These are phyloP conservation scores for Lumnitzera littorea DNA, from an alignment of 345 rosid species.

Conservation along the genomic window DNA sequence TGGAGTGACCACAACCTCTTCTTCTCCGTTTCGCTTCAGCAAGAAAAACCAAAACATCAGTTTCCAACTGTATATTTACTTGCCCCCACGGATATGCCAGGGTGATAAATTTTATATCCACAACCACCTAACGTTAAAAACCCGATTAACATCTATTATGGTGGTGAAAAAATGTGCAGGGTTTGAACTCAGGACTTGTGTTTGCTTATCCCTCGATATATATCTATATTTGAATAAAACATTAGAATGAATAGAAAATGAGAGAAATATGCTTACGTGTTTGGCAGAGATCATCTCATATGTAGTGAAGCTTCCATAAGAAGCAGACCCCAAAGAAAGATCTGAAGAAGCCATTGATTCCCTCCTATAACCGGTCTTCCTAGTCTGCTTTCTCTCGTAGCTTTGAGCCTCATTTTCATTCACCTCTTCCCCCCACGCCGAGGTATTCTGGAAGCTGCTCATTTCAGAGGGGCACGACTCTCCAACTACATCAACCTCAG, in stretches of 20 bases:
- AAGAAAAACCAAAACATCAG: constrained; percentile 3
- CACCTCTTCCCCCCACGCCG: constrained; percentile 21
- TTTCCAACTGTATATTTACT: constrained; percentile 4
- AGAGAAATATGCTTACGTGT: constrained; percentile 34
- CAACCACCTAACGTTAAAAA: no score
- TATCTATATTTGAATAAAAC: background rate
- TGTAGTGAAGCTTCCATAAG: constrained; percentile 78
- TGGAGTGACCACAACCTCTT: constrained; percentile 51
- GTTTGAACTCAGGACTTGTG: no score
- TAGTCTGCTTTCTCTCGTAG: constrained; percentile 25
- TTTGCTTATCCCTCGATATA: no score
- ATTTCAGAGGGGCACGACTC: constrained; percentile 51
- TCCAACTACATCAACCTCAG: constrained; percentile 28
- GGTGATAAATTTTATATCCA: no score
- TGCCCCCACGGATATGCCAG: background rate
- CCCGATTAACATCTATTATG: no score
- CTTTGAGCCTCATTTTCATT: constrained; percentile 32
- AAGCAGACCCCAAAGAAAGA: constrained; percentile 39
- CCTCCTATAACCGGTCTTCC: constrained; percentile 31
- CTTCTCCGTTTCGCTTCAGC: constrained; percentile 48
- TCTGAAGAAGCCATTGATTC: constrained; percentile 72
- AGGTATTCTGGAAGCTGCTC: constrained; percentile 43
- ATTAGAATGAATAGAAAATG: background rate
- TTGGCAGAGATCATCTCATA: constrained; percentile 62
- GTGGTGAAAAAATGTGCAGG: no score